These are phyloP conservation scores for Penicillium coffeae DNA, from an alignment of 495 filamentous ascomycete genomes.

Conservation along the genomic window DNA sequence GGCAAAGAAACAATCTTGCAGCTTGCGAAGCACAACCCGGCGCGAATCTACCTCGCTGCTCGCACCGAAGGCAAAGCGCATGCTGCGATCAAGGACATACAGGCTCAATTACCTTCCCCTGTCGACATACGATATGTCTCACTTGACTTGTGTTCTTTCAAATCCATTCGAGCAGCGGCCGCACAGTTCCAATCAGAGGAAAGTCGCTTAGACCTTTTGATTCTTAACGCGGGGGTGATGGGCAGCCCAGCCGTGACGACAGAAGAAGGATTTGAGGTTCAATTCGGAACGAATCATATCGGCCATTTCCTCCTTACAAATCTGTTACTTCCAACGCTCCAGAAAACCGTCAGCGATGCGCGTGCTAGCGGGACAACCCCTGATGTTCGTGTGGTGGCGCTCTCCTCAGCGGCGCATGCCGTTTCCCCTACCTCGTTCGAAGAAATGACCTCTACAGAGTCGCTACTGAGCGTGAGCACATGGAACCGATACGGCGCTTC, in stretches of 20 bases:
- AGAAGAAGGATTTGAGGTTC: conserved; percentile 75
- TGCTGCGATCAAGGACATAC: conserved; percentile 48
- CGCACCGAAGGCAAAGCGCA: conserved; percentile 51
- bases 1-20: conserved; percentile 61
- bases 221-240: conserved; percentile 58
- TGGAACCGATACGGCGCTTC: conserved; percentile 57
- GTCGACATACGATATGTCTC: conserved; percentile 46
- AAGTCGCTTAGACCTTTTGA: conserved; percentile 57
- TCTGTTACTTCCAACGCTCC: conserved; percentile 57
- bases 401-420: conserved; percentile 40
- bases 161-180: conserved; percentile 48
- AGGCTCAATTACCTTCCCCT: conserved; percentile 35
- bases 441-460: conserved; percentile 40
- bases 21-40: conserved; percentile 56
- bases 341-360: conserved; percentile 37
- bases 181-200: conserved; percentile 42
- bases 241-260: conserved; percentile 47
- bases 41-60: conserved; percentile 61
- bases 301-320: conserved; percentile 57
- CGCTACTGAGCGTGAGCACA: conserved; percentile 26
- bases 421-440: conserved; percentile 50
- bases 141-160: conserved; percentile 50
- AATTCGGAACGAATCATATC: conserved; percentile 60
- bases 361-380: conserved; percentile 18
- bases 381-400: conserved; percentile 23